Percentiles rank a stretch among this genome's conserved stretches.
Conservation (phyloP, 805 yeast species). For the Yarrowia divulgata region DNA sequence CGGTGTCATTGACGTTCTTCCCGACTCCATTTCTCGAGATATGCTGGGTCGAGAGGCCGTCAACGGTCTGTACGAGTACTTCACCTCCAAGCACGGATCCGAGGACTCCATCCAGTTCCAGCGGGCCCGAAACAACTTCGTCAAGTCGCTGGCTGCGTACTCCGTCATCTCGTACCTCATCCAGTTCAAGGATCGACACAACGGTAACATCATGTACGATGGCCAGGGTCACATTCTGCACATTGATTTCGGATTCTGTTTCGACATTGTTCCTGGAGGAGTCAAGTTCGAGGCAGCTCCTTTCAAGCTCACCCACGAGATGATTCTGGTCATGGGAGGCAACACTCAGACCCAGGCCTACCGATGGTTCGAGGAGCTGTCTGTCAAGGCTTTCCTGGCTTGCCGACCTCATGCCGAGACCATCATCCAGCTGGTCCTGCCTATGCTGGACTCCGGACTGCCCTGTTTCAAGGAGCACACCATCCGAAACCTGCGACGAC, state of each 20-base stretch:
- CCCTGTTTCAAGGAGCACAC: slow-evolving; percentile 92
- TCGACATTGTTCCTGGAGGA: slow-evolving; percentile 99
- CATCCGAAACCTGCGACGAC: slow-evolving; percentile 71
- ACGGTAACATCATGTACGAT: slow-evolving; percentile 97
- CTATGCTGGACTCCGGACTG: slow-evolving; percentile 93
- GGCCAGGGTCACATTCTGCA: slow-evolving; percentile 94
- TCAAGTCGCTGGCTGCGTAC: slow-evolving; percentile 91
- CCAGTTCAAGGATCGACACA: slow-evolving; percentile 95
- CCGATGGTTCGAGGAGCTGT: slow-evolving; percentile 91
- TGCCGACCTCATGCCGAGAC: slow-evolving; percentile 87
- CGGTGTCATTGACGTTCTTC: slow-evolving; percentile 97
- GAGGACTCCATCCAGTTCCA: slow-evolving; percentile 90
- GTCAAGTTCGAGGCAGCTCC: slow-evolving; percentile 98
- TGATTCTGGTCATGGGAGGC: slow-evolving; percentile 98
- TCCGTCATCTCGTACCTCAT: slow-evolving; percentile 87
- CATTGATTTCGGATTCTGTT: slow-evolving; percentile 97
- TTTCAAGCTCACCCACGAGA: slow-evolving; percentile 92
- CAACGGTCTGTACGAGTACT: slow-evolving; percentile 93
- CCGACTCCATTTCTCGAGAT: slow-evolving; percentile 93
- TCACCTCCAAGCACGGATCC: slow-evolving; percentile 91
- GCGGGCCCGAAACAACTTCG: slow-evolving; percentile 88
- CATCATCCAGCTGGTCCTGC: slow-evolving; percentile 82
- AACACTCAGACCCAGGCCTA: slow-evolving; percentile 81
- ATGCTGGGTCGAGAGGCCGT: slow-evolving; percentile 99
- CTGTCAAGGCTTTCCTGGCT: slow-evolving; percentile 89